These are phyloP conservation scores for Lindgomyces ingoldianus DNA, from an alignment of 495 filamentous ascomycete genomes.

Conservation along the genomic window DNA sequence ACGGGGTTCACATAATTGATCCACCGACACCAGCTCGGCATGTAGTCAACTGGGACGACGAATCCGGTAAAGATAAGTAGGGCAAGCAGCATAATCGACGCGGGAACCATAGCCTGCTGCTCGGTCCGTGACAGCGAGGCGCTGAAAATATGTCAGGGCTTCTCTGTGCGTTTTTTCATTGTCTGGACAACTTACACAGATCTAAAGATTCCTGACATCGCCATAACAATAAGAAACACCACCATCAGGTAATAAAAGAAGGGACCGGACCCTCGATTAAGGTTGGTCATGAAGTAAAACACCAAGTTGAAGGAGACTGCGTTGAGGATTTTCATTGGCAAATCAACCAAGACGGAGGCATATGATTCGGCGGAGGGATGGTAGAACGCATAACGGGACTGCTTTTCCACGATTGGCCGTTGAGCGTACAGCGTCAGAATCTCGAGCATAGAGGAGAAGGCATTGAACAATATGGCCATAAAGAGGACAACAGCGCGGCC, in stretches of 20 bases:
- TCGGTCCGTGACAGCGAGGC: too few relatives aligned
- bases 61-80: slow-evolving; percentile 87
- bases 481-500: slow-evolving; percentile 74
- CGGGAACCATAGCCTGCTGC: slow-evolving; percentile 47
- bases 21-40: slow-evolving; percentile 53
- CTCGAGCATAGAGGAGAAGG: slow-evolving; percentile 72
- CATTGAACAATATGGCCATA: slow-evolving; percentile 81
- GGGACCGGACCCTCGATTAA: slow-evolving; percentile 68
- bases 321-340: slow-evolving; percentile 60
- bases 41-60: slow-evolving; percentile 69
- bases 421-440: slow-evolving; percentile 80
- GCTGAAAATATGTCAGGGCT: too few relatives aligned
- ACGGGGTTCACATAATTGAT: slow-evolving; percentile 31
- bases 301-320: slow-evolving; percentile 64
- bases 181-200: too few relatives aligned
- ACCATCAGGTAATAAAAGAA: slow-evolving; percentile 80
- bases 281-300: slow-evolving; percentile 80
- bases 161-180: too few relatives aligned
- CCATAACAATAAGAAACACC: slow-evolving; percentile 56
- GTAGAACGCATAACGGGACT: slow-evolving; percentile 79
- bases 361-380: slow-evolving; percentile 84
- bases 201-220: too few relatives aligned
- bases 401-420: slow-evolving; percentile 91
- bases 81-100: slow-evolving; percentile 61
- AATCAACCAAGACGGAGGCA: slow-evolving; percentile 71